Conservation (phyloP, 371 early-diverging fungal species). For the Mortierella sp. region DNA sequence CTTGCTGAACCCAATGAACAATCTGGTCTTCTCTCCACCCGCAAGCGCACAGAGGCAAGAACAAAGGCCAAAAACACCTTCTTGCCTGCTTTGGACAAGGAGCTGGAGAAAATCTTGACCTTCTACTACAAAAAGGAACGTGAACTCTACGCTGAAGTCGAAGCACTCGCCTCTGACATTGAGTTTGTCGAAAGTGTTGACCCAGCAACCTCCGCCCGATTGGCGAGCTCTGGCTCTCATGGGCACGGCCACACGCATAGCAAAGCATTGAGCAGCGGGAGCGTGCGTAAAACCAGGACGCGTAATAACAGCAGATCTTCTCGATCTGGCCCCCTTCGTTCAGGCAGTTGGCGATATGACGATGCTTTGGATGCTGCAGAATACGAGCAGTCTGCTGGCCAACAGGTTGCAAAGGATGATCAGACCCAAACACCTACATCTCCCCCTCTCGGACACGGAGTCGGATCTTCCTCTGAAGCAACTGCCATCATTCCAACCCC, state of each 20-base stretch:
- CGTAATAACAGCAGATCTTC: slow-evolving; percentile 46
- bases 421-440: slow-evolving; percentile 12
- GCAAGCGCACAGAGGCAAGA: slow-evolving; percentile 56
- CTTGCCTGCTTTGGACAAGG: slow-evolving; percentile 79
- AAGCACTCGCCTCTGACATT: slow-evolving; percentile 62
- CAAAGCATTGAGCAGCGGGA: slow-evolving; percentile 15
- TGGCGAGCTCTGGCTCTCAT: not conserved
- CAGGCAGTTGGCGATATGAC: slow-evolving; percentile 56
- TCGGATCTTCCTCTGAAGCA: slow-evolving; percentile 61
- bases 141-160: slow-evolving; percentile 77
- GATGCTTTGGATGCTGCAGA: slow-evolving; percentile 32
- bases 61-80: slow-evolving; percentile 69
- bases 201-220: slow-evolving; percentile 11
- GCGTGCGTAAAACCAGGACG: slow-evolving; percentile 35
- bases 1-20: slow-evolving; percentile 57
- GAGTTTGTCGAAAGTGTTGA: slow-evolving; percentile 57
- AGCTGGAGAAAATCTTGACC: slow-evolving; percentile 81
- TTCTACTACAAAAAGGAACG: slow-evolving; percentile 90
- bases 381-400: not conserved
- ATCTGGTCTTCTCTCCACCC: slow-evolving; percentile 57
- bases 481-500: slow-evolving; percentile 57
- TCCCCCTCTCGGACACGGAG: slow-evolving; percentile 44
- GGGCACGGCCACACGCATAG: not conserved
- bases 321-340: slow-evolving; percentile 24
- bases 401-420: slow-evolving; percentile 10